Evolutionary conservation across 768 basidiomycete species (phyloP), one percentile per base, ranked within the genome.

Genomic region (Termitomyces sp.): DNA sequence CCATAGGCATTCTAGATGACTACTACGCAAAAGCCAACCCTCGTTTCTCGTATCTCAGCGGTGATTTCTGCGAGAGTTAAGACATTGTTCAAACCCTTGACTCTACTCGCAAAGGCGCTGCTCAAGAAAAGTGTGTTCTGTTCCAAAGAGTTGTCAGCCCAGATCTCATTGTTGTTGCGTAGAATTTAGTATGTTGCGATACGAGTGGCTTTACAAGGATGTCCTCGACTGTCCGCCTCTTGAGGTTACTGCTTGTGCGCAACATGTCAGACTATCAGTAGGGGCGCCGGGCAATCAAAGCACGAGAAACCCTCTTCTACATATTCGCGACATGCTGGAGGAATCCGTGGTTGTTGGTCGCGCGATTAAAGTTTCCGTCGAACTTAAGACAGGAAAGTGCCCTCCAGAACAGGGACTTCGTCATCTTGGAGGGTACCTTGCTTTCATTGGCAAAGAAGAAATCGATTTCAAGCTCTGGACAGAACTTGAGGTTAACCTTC

Each of bases 81-180:
- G 11, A 6, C n/a, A n/a, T 31, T 32, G n/a, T 56, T 45, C n/a
- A 45, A 20, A 12, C n/a, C 31, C 42, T 45, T 43, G 15, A 12
- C 29, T 55, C 10, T 32, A 5, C 11, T 42, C 31, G 6, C 11
- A 34, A 56, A 45, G 42, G 42, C 32, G 17, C 20, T 56, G 3
- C 20, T 32, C 42, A 56, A 56, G 42, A 56, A 45, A 45, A 56
- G 54, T 56, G n/a, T 14, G 54, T 45, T 56, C 3, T 34, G n/a
- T 56, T 43, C n/a, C 31, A 3, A 20, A 31, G 8, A n/a, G 11
- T 43, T 1, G 17, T 38, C 12, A 11, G 5, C 42, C n/a, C 7
- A 6, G n/a, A 2, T 45, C 40, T 55, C 40, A 45, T 31, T 20
- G 3, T 45, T 12, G 11, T 56, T 1, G 31, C 17, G 10, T 32